Evolutionary conservation across 2,329 filamentous ascomycete species (phyloP).

Genomic region (Colletotrichum lini): DNA sequence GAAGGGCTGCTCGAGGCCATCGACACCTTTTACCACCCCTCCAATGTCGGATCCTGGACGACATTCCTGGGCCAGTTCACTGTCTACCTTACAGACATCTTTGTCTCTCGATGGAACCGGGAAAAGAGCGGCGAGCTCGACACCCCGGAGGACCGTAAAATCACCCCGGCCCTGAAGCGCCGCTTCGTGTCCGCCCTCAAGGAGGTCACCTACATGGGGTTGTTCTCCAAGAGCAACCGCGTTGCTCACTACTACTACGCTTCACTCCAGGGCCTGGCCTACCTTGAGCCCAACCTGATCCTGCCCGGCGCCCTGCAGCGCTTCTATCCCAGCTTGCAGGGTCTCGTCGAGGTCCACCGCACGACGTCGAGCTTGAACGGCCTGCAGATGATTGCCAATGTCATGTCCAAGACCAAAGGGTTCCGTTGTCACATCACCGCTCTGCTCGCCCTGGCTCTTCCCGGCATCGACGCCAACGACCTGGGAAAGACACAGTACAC

Average conservation of each 20-base stretch:
- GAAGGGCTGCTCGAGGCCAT: slow-evolving; percentile 95
- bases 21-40: slow-evolving; percentile 99
- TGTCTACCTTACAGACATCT: slow-evolving; percentile 94
- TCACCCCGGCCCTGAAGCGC: slow-evolving; percentile 85
- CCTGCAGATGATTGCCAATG: slow-evolving; percentile 90
- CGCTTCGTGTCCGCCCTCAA: slow-evolving; percentile 91
- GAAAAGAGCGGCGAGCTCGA: slow-evolving; percentile 95
- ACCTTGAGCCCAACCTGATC: slow-evolving; percentile 91
- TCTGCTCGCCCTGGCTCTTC: slow-evolving; percentile 89
- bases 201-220: slow-evolving; percentile 97
- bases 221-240: slow-evolving; percentile 95
- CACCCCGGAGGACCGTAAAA: slow-evolving; percentile 81
- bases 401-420: slow-evolving; percentile 94
- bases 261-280: slow-evolving; percentile 89
- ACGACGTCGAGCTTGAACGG: slow-evolving; percentile 95
- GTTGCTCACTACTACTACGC: slow-evolving; percentile 93
- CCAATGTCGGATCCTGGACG: slow-evolving; percentile 94
- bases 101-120: slow-evolving; percentile 97
- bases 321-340: slow-evolving; percentile 97
- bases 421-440: slow-evolving; percentile 97
- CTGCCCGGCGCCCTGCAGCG: slow-evolving; percentile 93
- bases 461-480: slow-evolving; percentile 98
- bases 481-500: slow-evolving; percentile 96
- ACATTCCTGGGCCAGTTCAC: slow-evolving; percentile 90
- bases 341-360: slow-evolving; percentile 95